Evolutionary conservation across 257 asterid genomes (phyloP), one percentile per base, ranked within the genome.

Genomic region (Ehretia macrophylla): DNA sequence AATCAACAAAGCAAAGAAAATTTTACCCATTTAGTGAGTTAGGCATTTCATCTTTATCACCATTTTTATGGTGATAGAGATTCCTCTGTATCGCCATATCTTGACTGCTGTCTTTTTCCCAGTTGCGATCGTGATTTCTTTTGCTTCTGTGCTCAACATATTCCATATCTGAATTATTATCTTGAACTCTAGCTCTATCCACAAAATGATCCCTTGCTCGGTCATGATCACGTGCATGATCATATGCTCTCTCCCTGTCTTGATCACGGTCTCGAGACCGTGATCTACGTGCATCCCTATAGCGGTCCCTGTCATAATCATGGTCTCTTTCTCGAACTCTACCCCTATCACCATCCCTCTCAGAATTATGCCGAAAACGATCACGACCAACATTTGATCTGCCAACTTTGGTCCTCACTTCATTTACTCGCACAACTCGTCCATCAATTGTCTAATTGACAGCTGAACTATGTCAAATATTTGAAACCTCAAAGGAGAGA

Each of bases 401-500:
- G 64, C 87, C 83, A 4, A 77, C 82, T 66, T 88, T 83, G 58
- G 77, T 77, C 73, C 67, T 79, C 68, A 85, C 96, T 50, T 81
- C 90, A 75, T 83, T 87, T 64, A 90, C 97, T 79, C 68, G 80
- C 51, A 87, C 71, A 62, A 62, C 73, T 62, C 87, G 82, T 56
- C 97, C 96, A 60, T 83, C 81, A 68, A 90, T 71, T 61, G 77
- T 79, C 97, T 86, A 81, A 65, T 55, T 32, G 42, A 77, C 64
- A 56, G 44, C 48, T 42, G 55, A 39, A 44, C 37, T 40, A 72
- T 46, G 69, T 67, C 57, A 27, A 27, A 1, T 1, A 1, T 27
- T 27, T 27, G 35, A 3, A 27, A 27, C 3, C 4, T 27, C 35
- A 27, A 27, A 27, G 35, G 35, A 27, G 35, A 27, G 35, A 27